These are phyloP conservation scores for Chytriomyces hyalinus DNA, from an alignment of 192 early-diverging fungal species.

Conservation along the genomic window DNA sequence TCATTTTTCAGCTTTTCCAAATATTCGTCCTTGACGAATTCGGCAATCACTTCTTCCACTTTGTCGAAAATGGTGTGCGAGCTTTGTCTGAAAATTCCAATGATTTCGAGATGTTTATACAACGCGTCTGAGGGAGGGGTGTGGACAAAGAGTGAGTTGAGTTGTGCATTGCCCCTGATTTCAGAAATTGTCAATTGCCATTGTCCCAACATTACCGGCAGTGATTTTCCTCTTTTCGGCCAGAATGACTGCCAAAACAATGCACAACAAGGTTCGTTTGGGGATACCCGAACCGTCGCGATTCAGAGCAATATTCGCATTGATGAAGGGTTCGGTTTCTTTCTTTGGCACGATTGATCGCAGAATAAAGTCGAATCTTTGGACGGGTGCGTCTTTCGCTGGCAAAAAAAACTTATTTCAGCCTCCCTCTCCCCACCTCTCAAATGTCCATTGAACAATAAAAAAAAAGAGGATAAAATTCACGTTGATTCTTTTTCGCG, in stretches of 20 bases:
- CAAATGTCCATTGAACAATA: not conserved
- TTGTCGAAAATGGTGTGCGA: slow-evolving; percentile 15
- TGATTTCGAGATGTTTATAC: slow-evolving; percentile 21
- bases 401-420: not conserved
- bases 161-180: not conserved
- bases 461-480: no score
- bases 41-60: slow-evolving; percentile 31
- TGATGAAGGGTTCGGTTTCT: not conserved
- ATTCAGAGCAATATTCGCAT: not conserved
- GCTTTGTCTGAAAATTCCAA: slow-evolving; percentile 4
- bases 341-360: slow-evolving; percentile 14
- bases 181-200: not conserved
- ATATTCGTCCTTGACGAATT: slow-evolving; percentile 34
- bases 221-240: slow-evolving; percentile 10
- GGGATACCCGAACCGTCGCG: not conserved
- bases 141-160: not conserved
- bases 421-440: not conserved
- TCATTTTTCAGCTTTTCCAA: slow-evolving; percentile 17
- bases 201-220: slow-evolving; percentile 3
- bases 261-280: slow-evolving; percentile 8
- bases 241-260: slow-evolving; percentile 25
- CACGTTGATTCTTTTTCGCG: not conserved
- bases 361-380: slow-evolving; percentile 15
- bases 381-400: not conserved
- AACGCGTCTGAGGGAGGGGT: not conserved